Evolutionary conservation across 2,329 filamentous ascomycete genomes (phyloP), one percentile per base, ranked within the genome.

Genomic region (Colletotrichum tanaceti): DNA sequence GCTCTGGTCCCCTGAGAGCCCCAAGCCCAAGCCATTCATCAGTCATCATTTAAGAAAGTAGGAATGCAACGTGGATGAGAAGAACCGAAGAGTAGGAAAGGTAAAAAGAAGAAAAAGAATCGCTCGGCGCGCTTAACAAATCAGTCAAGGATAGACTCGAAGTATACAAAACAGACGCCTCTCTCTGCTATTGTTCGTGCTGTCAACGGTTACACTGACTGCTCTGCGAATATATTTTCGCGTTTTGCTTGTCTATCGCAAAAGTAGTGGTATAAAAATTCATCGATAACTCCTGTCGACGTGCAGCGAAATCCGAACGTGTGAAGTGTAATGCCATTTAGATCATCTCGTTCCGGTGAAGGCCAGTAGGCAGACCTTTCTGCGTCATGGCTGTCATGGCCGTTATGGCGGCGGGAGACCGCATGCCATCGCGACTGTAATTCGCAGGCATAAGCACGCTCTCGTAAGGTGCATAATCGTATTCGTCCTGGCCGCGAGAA

Each of bases 321-420:
- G 58, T 55, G 64, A 46, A 63, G 65, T 69, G 65, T 70, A 65
- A 69, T 73, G 32, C 61, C 60, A 58, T 71, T 76, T 78, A 89
- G 72, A 89, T 85, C 84, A 89, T 85, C 77, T 88, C 86, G 75
- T 81, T 86, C 62, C 79, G 79, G 71, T 86, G 81, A 43, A 88
- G 76, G 0, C 86, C 86, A 14, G 85, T 88, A 38, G 83, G 81
- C 53, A 82, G 79, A 64, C 81, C 79, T 52, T 81, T 65, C 50
- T 68, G 62, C 18, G 39, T 24, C 72, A 68, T 77, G 5, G 32
- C 32, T 1, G 9, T n/a, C 72, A 69, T 77, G 5, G 7, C 32
- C 5, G 9, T n/a, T 71, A 69, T 77, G 55, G 71, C 72, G 7
- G 72, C 68, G 1, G 79, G 78, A 9, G 77, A 77, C 24, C 78